Conservation (phyloP, 352 stramenopile genomes). For the Thalassiosira allenii region DNA sequence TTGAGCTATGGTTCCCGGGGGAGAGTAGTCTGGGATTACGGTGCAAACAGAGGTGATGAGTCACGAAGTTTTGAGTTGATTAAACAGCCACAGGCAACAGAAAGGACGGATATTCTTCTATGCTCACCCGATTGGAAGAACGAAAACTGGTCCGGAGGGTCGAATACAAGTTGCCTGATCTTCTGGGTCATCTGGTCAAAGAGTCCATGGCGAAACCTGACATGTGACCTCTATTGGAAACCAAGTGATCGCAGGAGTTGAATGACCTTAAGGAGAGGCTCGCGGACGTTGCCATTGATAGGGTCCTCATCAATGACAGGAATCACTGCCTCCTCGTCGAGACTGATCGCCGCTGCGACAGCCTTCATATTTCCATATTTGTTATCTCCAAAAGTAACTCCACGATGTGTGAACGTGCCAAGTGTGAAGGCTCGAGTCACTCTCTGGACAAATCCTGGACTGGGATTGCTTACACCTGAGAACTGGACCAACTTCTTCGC, state of each 20-base stretch:
- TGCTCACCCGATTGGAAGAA: conserved; percentile 68
- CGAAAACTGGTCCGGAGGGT: conserved; percentile 64
- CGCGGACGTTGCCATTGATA: conserved; percentile 61
- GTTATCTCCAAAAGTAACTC: conserved; percentile 58
- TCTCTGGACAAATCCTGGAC: conserved; percentile 38
- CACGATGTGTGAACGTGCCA: conserved; percentile 50
- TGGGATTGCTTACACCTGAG: conserved; percentile 25
- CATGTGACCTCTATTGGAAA: conserved; percentile 4
- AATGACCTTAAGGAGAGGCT: conserved; percentile 75
- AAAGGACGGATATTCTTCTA: too few species aligned
- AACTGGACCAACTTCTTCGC: conserved; percentile 18
- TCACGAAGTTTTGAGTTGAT: too few species aligned
- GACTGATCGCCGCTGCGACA: conserved; percentile 71
- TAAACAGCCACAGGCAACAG: too few species aligned
- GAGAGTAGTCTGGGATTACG: conserved; percentile 55
- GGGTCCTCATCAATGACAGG: conserved; percentile 69
- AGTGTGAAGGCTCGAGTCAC: conserved; percentile 73
- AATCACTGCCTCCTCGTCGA: conserved; percentile 72
- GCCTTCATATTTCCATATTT: conserved; percentile 76
- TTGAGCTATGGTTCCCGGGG: conserved; percentile 49
- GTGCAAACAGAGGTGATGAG: too few species aligned
- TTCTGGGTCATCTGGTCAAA: conserved; percentile 45
- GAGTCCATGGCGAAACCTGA: conserved; percentile 22
- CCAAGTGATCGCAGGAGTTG: conserved; percentile 58
- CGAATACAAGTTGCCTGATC: conserved; percentile 75